phyloP scores from a whole-genome alignment of 208 protist genomes.

The Trypanosoma avium region DNA sequence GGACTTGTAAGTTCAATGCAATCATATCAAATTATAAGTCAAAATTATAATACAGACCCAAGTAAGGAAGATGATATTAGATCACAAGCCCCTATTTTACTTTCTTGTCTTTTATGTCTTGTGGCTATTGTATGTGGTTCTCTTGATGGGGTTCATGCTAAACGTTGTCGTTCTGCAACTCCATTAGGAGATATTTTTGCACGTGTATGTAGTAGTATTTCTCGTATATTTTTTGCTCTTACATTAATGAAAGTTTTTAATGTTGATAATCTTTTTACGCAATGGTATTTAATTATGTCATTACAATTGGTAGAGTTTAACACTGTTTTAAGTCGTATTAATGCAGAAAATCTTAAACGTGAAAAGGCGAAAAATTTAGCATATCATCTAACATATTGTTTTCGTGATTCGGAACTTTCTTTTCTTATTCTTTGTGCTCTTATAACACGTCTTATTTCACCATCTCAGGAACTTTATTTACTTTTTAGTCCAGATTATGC shows the following conservation, averaged over 20 bases:
- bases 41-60: constrained; percentile 44
- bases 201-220: constrained; percentile 70
- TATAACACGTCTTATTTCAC: constrained; percentile 52
- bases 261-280: constrained; percentile 50
- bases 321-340: constrained; percentile 82
- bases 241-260: constrained; percentile 75
- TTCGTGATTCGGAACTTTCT: constrained; percentile 76
- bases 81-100: constrained; percentile 57
- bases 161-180: constrained; percentile 67
- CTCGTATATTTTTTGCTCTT: constrained; percentile 80
- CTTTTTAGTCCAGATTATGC: constrained; percentile 7
- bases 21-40: constrained; percentile 81
- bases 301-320: constrained; percentile 86
- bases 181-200: constrained; percentile 90
- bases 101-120: constrained; percentile 63
- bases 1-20: constrained; percentile 83
- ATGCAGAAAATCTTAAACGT: constrained; percentile 75
- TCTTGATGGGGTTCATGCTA: constrained; percentile 84
- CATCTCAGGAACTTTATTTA: constrained; percentile 8
- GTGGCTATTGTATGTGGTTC: constrained; percentile 67
- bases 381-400: constrained; percentile 76
- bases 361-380: constrained; percentile 77
- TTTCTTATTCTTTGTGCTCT: constrained; percentile 71
- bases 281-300: constrained; percentile 79
- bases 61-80: constrained; percentile 28